Evolutionary conservation across 2,329 filamentous ascomycete species (phyloP), one percentile per base, ranked within the genome.

Genomic region (Pseudogymnoascus destructans): DNA sequence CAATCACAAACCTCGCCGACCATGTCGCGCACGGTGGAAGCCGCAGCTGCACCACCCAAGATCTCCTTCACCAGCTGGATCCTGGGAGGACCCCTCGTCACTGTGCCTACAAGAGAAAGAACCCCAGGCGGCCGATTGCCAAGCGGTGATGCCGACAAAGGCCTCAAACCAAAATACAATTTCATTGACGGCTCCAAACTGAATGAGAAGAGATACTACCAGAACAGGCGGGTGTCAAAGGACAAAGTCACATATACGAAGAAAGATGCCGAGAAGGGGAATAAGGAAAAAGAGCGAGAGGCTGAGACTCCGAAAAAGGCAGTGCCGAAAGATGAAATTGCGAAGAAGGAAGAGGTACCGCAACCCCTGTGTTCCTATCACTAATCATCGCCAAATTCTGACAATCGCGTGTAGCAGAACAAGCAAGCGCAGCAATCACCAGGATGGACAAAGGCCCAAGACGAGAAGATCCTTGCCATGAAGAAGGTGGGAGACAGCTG

Each of bases 1-100:
- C 25, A 52, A 17, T 30, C 46, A 15, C 46, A 52, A 30, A 15
- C n/a, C n/a, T 27, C 23, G 42, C n/a, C 25, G n/a, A 30, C 25
- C 15, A 52, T 52, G 46, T 19, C 46, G 4, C 46, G 25, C 46
- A 52, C 46, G 19, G 7, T 52, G 46, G 46, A 52, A 17, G n/a
- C 5, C n/a, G 25, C n/a, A 52, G 9, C n/a, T 30, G n/a, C 25
- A 52, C 23, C 3, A 6, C 46, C 46, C 2, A 52, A 17, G n/a
- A n/a, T 67, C 33, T 67, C 65, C 27, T 64, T 68, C 35, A 64
- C 63, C n/a, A 66, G 62, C 46, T 68, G 67, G 67, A 58, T 66
- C 3, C 59, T 67, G 9, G 66, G 66, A 13, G 66, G 66, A 38
- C 61, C 62, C 2, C 59, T 68, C 17, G 21, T 59, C 52, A 17